phyloP scores from a whole-genome alignment of 2,329 filamentous ascomycete species.

The Aspergillus niger region DNA sequence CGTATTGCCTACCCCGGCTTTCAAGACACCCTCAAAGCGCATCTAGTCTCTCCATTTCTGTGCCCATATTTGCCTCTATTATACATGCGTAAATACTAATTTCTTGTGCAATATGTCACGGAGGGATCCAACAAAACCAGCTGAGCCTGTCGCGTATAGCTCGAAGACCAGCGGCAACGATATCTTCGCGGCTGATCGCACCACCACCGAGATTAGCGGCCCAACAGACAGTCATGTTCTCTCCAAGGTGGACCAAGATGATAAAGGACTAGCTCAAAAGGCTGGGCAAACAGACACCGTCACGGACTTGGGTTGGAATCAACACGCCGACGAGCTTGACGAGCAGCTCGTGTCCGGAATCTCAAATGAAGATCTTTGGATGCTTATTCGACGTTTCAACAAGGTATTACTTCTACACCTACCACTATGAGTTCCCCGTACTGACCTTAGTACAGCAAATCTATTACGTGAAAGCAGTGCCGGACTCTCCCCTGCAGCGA shows the following conservation, averaged over 20 bases:
- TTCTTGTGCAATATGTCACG: not conserved
- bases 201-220: conserved; percentile 3
- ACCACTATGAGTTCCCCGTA: not conserved
- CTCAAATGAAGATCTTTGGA: conserved; percentile 71
- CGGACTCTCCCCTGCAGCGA: conserved; percentile 62
- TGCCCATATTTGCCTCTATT: not conserved
- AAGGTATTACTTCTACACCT: conserved; percentile 52
- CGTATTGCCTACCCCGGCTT: not conserved
- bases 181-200: conserved; percentile 6
- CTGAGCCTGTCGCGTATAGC: conserved; percentile 1
- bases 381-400: conserved; percentile 71
- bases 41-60: not conserved
- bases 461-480: conserved; percentile 70
- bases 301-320: conserved; percentile 19
- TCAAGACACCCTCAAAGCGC: not conserved
- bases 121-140: not conserved
- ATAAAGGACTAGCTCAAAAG: conserved; percentile 21
- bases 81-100: not conserved
- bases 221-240: conserved; percentile 23
- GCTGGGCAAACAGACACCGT: conserved; percentile 16
- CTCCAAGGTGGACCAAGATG: conserved; percentile 18
- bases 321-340: conserved; percentile 10
- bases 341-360: conserved; percentile 18
- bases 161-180: conserved; percentile 5
- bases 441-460: conserved; percentile 53